Percentiles rank a stretch among this genome's conserved stretches.
These are phyloP conservation scores for Glomus cerebriforme DNA, from an alignment of 192 early-diverging fungal genomes.

Conservation along the genomic window DNA sequence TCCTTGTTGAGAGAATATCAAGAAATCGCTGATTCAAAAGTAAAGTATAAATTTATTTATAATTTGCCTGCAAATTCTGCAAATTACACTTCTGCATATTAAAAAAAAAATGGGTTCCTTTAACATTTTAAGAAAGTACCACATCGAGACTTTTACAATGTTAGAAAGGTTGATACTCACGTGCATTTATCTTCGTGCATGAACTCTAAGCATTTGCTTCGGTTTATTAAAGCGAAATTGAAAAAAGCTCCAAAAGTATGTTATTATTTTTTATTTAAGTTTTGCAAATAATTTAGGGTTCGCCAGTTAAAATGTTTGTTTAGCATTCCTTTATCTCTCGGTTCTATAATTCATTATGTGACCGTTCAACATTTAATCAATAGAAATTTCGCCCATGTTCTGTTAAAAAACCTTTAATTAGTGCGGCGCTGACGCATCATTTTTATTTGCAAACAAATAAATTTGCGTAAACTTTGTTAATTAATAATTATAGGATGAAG, in stretches of 20 bases:
- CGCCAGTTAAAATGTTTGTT: too few species aligned
- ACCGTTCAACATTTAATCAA: too few species aligned
- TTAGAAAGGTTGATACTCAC: conserved; percentile 97
- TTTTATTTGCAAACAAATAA: too few species aligned
- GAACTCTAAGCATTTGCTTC: conserved; percentile 95
- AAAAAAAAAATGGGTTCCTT: background rate
- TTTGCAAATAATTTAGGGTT: background rate
- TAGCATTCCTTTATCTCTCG: too few species aligned
- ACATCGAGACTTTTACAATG: conserved; percentile 96
- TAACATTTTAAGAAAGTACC: conserved; percentile 62
- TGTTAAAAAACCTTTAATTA: too few species aligned
- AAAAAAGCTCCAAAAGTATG: conserved; percentile 70
- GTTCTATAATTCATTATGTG: too few species aligned
- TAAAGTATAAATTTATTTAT: conserved; percentile 25
- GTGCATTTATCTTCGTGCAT: conserved; percentile 92
- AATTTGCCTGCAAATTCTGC: background rate
- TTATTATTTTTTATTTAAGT: background rate
- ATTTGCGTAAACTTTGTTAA: background rate
- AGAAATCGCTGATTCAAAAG: conserved; percentile 89
- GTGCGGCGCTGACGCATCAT: too few species aligned
- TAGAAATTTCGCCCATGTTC: too few species aligned
- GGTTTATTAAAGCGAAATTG: conserved; percentile 94
- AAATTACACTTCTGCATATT: background rate
- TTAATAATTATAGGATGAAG: conserved; percentile 54
- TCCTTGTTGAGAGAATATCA: conserved; percentile 90